Percentiles rank a stretch among this genome's conserved stretches.
phyloP scores from a whole-genome alignment of 2,329 filamentous ascomycete genomes.

The Apiospora marii region DNA sequence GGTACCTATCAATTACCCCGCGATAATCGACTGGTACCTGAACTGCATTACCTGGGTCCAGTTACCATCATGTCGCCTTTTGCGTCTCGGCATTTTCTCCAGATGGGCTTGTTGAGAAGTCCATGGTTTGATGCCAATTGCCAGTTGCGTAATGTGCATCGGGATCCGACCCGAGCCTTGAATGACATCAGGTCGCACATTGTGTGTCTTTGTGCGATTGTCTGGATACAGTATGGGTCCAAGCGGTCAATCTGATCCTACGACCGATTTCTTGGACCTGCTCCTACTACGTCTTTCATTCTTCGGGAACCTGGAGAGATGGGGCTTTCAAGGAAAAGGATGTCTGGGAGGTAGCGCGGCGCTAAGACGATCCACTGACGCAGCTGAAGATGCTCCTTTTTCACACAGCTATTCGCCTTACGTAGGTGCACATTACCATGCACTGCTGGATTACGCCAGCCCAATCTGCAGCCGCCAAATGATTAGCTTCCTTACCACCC shows the following conservation, averaged over 20 bases:
- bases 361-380: constrained; percentile 19
- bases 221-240: background rate
- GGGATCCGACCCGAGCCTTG: background rate
- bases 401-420: background rate
- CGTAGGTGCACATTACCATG: background rate
- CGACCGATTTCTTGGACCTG: background rate
- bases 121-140: background rate
- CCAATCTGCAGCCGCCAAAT: background rate
- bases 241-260: background rate
- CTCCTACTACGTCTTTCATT: background rate
- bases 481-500: background rate
- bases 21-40: background rate
- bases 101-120: background rate
- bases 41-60: background rate
- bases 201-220: background rate
- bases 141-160: background rate
- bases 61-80: background rate
- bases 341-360: background rate
- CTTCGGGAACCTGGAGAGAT: background rate
- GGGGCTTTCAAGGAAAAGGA: background rate
- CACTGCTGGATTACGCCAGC: background rate
- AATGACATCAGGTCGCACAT: constrained; percentile 4
- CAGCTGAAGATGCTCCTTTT: background rate
- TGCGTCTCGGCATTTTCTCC: background rate
- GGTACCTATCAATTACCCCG: background rate